Percentiles rank a stretch among this genome's conserved stretches.
Conservation (phyloP, 1,139 yeast species). For the Suhomyces guaymorum region DNA sequence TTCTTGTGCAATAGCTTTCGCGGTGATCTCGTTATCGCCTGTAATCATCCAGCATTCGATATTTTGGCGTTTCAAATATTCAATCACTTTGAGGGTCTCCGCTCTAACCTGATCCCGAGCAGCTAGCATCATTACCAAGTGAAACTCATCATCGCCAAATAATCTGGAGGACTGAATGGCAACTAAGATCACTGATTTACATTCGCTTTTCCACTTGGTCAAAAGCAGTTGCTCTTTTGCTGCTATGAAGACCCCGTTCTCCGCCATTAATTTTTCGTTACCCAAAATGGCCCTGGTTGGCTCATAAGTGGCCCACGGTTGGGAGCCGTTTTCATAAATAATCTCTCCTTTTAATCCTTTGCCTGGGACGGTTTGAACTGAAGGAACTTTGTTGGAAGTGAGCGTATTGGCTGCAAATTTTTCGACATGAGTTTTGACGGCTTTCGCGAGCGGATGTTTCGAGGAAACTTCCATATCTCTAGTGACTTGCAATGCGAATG, state of each 20-base stretch:
- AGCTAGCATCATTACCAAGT: constrained; percentile 51
- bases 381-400: constrained; percentile 45
- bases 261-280: constrained; percentile 57
- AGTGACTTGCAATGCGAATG: constrained; percentile 48
- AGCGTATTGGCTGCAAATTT: constrained; percentile 20
- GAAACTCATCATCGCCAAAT: constrained; percentile 32
- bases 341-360: constrained; percentile 55
- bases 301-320: constrained; percentile 30
- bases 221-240: constrained; percentile 30
- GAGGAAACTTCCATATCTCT: constrained; percentile 66
- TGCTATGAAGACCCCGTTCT: constrained; percentile 36
- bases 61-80: constrained; percentile 36
- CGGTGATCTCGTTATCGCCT: constrained; percentile 71
- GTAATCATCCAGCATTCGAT: constrained; percentile 71
- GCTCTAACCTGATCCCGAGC: constrained; percentile 66
- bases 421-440: constrained; percentile 49
- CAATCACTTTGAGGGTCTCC: constrained; percentile 58
- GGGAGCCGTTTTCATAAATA: constrained; percentile 22
- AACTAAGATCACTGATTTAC: constrained; percentile 63
- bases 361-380: constrained; percentile 56
- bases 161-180: constrained; percentile 39
- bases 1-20: constrained; percentile 64
- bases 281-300: constrained; percentile 58
- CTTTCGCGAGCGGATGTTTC: constrained; percentile 67
- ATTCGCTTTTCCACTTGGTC: constrained; percentile 58